These are phyloP conservation scores for Pythium myriotylum DNA, from an alignment of 352 stramenopile genomes.

Conservation along the genomic window DNA sequence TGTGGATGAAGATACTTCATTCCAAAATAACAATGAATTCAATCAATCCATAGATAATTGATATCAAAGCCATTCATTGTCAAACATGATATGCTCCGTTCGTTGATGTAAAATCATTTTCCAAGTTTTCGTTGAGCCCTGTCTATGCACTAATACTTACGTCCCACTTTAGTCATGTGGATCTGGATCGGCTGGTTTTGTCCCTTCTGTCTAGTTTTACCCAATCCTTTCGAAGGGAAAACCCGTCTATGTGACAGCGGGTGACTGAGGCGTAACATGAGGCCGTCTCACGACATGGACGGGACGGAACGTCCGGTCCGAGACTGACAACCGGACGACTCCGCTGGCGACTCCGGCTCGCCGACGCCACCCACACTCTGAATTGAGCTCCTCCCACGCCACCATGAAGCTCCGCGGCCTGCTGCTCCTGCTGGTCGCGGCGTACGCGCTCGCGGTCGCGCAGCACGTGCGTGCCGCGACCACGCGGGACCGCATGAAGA, in stretches of 20 bases:
- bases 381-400: not conserved
- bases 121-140: not conserved
- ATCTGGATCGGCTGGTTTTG: constrained; percentile 1
- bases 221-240: constrained; percentile 1
- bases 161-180: constrained; percentile 24
- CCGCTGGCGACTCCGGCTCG: not conserved
- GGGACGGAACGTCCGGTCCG: not conserved
- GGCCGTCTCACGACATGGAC: constrained; percentile 5
- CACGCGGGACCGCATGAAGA: not conserved
- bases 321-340: not conserved
- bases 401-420: not conserved
- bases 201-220: not conserved
- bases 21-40: no score
- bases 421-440: constrained; percentile 19
- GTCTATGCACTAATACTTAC: not conserved
- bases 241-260: not conserved
- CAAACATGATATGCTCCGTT: no score
- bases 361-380: not conserved
- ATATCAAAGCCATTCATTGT: no score
- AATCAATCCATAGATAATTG: no score
- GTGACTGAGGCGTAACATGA: constrained; percentile 2
- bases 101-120: not conserved
- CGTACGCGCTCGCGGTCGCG: constrained; percentile 2
- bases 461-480: constrained; percentile 1
- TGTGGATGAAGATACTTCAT: no score